Base-by-base conservation (phyloP, 495 filamentous ascomycete genomes). In the Talaromyces wortmannii region DNA sequence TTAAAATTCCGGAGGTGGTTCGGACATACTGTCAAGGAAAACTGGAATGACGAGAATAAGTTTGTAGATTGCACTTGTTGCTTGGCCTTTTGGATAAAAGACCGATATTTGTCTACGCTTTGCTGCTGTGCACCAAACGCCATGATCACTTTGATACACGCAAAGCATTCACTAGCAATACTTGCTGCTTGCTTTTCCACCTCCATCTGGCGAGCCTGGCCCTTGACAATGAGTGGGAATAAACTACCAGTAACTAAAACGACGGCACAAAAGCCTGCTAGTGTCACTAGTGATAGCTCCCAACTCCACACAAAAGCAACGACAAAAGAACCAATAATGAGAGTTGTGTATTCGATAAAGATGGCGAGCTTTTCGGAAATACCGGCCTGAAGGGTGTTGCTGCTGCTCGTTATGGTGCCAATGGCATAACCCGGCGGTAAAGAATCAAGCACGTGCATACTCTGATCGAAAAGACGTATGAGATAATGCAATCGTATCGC, bases 381-480 rank as follows among this genome's bases (percentile, higher is more conserved):
- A 11, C 77, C 76, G 7, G 65, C 52, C 15, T 75, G 74, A 30
- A 78, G 72, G 0, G 63, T 67, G 43, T 78, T 64, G 6, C 65
- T 69, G 36, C 61, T 59, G 12, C 64, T 67, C 11, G 67, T 69
- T 18, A 70, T 70, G 30, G 64, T 51, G 33, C 62, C 65, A 6
- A 67, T 65, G 30, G 69, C 62, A 49, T 67, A 64, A 8, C 67
- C 67, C 13, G 67, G 60, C 13, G 64, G 64, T 11, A 67, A 54
- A 31, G 62, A 66, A 52, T 70, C 67, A 51, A 69, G 67, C 49
- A 63, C 69, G 30, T 54, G 64, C 54, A 67, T 65, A 49, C 67
- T 67, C 50, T 70, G 67, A 30, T 64, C 59, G 44, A 70, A 46
- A 23, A 69, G 63, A 5, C 64, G 60, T 53, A 60, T 59, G 6